Conservation (phyloP, 805 yeast species). For the Starmerella sirachaensis region DNA sequence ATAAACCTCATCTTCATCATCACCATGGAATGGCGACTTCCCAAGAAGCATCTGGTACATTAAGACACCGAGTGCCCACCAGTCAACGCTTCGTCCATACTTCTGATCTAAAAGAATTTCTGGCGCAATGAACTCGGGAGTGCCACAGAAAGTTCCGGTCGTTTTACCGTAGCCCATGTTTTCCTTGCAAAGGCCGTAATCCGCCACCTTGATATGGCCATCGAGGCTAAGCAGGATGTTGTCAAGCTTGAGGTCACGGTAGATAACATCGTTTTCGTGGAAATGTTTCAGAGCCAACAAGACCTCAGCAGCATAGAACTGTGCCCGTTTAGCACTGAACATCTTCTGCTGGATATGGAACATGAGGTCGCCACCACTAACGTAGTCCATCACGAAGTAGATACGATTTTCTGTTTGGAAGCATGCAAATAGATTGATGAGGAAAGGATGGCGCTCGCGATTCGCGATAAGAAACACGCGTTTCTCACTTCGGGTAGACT, state of each 20-base stretch:
- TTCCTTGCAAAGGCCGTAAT: conserved; percentile 94
- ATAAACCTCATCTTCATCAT: conserved; percentile 92
- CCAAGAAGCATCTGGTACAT: conserved; percentile 93
- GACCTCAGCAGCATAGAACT: conserved; percentile 95
- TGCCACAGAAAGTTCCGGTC: conserved; percentile 83
- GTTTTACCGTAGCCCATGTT: conserved; percentile 75
- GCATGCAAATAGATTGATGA: conserved; percentile 81
- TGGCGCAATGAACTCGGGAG: conserved; percentile 99
- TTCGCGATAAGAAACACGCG: conserved; percentile 77
- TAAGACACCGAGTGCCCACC: conserved; percentile 99
- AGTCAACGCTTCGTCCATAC: conserved; percentile 89
- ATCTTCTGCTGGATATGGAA: conserved; percentile 95
- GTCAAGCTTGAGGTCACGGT: conserved; percentile 92
- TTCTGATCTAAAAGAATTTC: conserved; percentile 88
- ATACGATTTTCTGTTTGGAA: conserved; percentile 97
- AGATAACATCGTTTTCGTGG: conserved; percentile 91
- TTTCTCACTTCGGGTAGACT: conserved; percentile 88
- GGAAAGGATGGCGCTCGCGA: conserved; percentile 81
- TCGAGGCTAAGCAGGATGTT: conserved; percentile 77
- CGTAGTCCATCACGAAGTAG: conserved; percentile 96
- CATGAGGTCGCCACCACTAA: conserved; percentile 97
- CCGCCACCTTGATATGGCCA: conserved; percentile 95
- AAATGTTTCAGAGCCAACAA: conserved; percentile 79
- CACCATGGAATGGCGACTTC: conserved; percentile 95
- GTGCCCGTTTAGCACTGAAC: conserved; percentile 82